Conservation (phyloP, 75 land plant species). For the Ceratopteris richardii region DNA sequence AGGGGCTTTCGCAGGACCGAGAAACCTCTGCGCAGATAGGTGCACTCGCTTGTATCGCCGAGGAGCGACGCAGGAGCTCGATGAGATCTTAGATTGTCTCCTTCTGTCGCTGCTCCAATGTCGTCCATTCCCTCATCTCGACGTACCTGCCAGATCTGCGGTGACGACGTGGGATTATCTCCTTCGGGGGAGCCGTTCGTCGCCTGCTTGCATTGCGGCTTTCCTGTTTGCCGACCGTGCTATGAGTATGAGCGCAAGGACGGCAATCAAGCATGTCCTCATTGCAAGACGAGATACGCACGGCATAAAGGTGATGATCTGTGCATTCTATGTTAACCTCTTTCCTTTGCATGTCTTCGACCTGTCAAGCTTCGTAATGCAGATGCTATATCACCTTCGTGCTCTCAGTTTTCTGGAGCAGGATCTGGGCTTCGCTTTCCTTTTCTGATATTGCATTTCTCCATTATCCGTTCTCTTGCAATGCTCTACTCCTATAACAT, state of each 20-base stretch:
- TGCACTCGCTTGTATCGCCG: too few relatives aligned
- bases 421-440: not conserved
- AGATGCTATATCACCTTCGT: not conserved
- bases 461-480: not conserved
- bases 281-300: constrained; percentile 14
- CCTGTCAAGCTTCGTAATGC: not conserved
- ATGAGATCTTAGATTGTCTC: not conserved
- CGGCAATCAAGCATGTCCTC: constrained; percentile 21
- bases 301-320: constrained; percentile 15
- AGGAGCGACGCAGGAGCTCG: too few relatives aligned
- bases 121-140: constrained; percentile 1
- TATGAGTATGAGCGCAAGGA: constrained; percentile 24
- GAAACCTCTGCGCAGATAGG: not conserved
- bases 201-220: constrained; percentile 20
- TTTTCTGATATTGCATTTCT: not conserved
- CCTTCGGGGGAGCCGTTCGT: constrained; percentile 16
- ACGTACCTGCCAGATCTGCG: constrained; percentile 18
- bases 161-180: constrained; percentile 15
- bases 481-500: too few relatives aligned
- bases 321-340: not conserved
- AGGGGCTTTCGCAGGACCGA: not conserved
- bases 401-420: not conserved
- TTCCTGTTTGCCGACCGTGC: constrained; percentile 22
- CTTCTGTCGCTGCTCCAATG: not conserved
- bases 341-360: not conserved